phyloP scores from a whole-genome alignment of 2,329 filamentous ascomycete species.

The Zalaria obscura region DNA sequence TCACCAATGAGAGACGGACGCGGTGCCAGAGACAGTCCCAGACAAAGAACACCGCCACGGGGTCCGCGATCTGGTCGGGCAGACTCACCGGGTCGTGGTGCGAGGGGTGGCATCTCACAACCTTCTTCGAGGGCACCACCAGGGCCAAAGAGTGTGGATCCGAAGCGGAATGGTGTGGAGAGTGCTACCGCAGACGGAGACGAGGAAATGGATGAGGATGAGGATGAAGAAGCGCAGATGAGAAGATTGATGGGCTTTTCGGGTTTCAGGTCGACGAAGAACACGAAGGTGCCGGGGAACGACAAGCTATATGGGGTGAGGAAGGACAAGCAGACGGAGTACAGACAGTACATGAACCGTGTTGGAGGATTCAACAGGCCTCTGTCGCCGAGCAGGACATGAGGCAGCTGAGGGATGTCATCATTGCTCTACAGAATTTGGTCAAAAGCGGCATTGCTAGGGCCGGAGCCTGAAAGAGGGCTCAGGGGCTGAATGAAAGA shows the following conservation, averaged over 20 bases:
- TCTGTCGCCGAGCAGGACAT: slow-evolving; percentile 33
- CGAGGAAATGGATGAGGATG: slow-evolving; percentile 12
- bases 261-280: slow-evolving; percentile 73
- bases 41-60: not conserved
- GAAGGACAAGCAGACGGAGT: slow-evolving; percentile 90
- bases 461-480: too few species aligned
- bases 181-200: slow-evolving; percentile 6
- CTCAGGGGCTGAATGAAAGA: too few species aligned
- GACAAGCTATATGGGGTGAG: slow-evolving; percentile 60
- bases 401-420: not conserved
- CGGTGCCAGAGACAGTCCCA: not conserved
- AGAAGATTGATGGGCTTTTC: slow-evolving; percentile 81
- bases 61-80: not conserved
- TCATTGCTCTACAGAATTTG: too few species aligned
- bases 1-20: slow-evolving; percentile 1
- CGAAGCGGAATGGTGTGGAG: not conserved
- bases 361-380: slow-evolving; percentile 71
- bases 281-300: slow-evolving; percentile 79
- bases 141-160: not conserved
- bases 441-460: too few species aligned
- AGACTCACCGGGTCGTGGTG: not conserved
- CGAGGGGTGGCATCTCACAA: not conserved
- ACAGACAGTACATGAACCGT: slow-evolving; percentile 93
- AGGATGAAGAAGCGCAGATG: slow-evolving; percentile 61
- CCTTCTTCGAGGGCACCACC: not conserved